Conservation (phyloP, 805 yeast genomes). For the Wickerhamiella occidentalis region DNA sequence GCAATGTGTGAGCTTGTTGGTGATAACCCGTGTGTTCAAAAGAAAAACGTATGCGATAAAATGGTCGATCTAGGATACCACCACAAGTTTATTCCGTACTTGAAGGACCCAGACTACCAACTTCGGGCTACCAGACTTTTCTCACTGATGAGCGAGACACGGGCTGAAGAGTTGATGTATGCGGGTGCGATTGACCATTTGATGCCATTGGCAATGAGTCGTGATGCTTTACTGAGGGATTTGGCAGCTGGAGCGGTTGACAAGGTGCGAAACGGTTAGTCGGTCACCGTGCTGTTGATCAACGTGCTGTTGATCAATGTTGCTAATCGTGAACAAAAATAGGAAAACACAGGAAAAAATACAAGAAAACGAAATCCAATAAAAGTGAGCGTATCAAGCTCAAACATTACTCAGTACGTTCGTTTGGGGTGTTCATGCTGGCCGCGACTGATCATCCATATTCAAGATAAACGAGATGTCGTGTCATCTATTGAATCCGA, state of each 20-base stretch:
- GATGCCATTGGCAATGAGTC: neutral
- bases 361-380: too few relatives aligned
- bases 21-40: neutral
- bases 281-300: too few relatives aligned
- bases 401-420: too few relatives aligned
- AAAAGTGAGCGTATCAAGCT: too few relatives aligned
- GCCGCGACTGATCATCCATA: too few relatives aligned
- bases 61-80: conserved; percentile 2
- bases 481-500: too few relatives aligned
- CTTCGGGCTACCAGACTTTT: neutral
- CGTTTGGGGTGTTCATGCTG: too few relatives aligned
- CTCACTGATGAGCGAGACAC: neutral
- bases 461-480: too few relatives aligned
- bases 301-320: too few relatives aligned
- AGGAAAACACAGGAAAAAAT: too few relatives aligned
- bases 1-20: neutral
- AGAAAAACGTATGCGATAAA: conserved; percentile 1
- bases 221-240: neutral
- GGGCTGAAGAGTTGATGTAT: neutral
- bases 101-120: neutral
- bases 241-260: neutral
- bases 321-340: too few relatives aligned
- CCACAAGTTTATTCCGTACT: neutral
- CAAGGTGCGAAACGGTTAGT: neutral
- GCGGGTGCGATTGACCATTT: neutral